A percentile compares a stretch with the other conserved stretches of the same genome.
Evolutionary conservation across 1,284 basidiomycete species (phyloP).

Genomic region (Porogramme epimiltina): DNA sequence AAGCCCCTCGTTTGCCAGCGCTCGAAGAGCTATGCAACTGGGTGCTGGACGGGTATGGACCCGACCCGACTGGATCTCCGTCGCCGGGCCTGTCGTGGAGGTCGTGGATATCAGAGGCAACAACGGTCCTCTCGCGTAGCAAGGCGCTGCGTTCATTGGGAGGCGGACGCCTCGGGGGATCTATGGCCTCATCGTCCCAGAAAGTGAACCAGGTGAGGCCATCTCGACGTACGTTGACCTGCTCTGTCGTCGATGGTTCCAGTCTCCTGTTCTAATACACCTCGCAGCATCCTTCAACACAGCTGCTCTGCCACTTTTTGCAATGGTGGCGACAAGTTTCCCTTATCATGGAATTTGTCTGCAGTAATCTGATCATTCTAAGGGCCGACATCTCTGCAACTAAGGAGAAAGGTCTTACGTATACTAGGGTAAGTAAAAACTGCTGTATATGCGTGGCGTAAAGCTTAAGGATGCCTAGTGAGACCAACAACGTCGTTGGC

Average conservation of each 20-base stretch:
- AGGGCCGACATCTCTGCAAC: slow-evolving; percentile 52
- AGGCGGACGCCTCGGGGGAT: slow-evolving; percentile 63
- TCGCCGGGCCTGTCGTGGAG: slow-evolving; percentile 32
- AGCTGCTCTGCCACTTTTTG: slow-evolving; percentile 61
- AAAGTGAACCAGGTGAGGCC: slow-evolving; percentile 33
- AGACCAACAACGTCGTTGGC: slow-evolving; percentile 38
- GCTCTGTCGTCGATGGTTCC: no score
- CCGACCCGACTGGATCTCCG: slow-evolving; percentile 49
- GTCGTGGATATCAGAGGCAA: slow-evolving; percentile 28
- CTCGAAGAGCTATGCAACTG: no score
- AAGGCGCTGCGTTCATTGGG: slow-evolving; percentile 53
- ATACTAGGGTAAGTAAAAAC: slow-evolving; percentile 51
- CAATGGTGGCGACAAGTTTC: slow-evolving; percentile 47
- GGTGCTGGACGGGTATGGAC: slow-evolving; percentile 50
- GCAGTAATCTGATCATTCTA: slow-evolving; percentile 56
- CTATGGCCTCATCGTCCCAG: slow-evolving; percentile 34
- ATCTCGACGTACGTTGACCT: slow-evolving; percentile 32
- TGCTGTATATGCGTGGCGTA: slow-evolving; percentile 1
- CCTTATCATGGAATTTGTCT: slow-evolving; percentile 56
- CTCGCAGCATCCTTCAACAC: slow-evolving; percentile 69
- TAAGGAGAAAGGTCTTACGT: slow-evolving; percentile 49
- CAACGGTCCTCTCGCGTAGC: slow-evolving; percentile 42
- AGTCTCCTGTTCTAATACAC: no score
- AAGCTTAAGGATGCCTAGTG: slow-evolving; percentile 11
- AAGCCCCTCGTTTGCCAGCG: no score